Evolutionary conservation across 1,284 basidiomycete genomes (phyloP).

Genomic region (Pyrrhoderma noxium): DNA sequence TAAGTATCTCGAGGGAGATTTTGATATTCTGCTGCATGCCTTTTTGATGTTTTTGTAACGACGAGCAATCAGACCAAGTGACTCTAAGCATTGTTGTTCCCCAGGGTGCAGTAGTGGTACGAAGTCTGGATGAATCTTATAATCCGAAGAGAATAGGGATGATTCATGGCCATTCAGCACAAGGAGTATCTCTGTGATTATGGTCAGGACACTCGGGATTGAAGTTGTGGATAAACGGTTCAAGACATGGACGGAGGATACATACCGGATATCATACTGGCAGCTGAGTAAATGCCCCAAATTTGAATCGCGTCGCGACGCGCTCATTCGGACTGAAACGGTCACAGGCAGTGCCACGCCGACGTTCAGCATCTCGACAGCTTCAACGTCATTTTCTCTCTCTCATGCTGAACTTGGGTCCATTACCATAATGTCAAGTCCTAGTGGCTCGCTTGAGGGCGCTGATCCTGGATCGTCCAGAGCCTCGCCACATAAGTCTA

Average conservation of each 20-base stretch:
- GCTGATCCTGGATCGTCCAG: neutral
- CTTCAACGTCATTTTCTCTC: neutral
- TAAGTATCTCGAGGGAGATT: conserved; percentile 66
- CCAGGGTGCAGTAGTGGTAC: conserved; percentile 75
- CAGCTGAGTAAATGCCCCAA: too few relatives aligned
- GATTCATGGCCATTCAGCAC: conserved; percentile 80
- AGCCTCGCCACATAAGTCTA: too few relatives aligned
- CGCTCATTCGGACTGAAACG: too few relatives aligned
- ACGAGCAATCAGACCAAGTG: conserved; percentile 62
- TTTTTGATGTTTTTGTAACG: conserved; percentile 66
- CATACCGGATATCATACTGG: too few relatives aligned
- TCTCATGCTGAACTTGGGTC: neutral
- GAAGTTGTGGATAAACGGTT: too few relatives aligned
- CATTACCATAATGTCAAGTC: neutral
- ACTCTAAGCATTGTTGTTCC: conserved; percentile 72
- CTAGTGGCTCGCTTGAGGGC: neutral
- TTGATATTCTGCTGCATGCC: conserved; percentile 43
- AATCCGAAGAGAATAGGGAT: conserved; percentile 60
- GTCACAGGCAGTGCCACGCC: neutral
- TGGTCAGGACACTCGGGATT: too few relatives aligned
- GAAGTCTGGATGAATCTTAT: conserved; percentile 58
- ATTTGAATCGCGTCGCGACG: too few relatives aligned
- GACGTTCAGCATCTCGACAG: too few relatives aligned
- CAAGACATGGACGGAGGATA: too few relatives aligned
- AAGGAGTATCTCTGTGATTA: conserved; percentile 83